Conservation (phyloP, 2,329 filamentous ascomycete genomes). For the Pseudogymnoascus sp. region DNA sequence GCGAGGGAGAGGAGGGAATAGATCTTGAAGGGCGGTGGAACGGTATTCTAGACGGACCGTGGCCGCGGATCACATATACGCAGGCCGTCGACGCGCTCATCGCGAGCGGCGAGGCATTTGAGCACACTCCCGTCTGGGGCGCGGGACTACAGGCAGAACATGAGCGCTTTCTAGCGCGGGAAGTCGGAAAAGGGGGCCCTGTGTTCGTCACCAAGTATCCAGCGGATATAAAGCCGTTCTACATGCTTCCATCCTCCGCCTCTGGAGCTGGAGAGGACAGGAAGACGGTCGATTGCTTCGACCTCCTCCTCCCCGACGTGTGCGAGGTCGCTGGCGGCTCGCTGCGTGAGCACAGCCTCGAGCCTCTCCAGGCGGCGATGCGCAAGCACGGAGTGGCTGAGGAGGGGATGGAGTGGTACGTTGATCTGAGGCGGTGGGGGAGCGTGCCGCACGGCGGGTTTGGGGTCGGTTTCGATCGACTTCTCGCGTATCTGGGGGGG, state of each 20-base stretch:
- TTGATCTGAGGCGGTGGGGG: constrained; percentile 61
- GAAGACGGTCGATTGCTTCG: constrained; percentile 63
- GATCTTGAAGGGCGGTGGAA: constrained; percentile 63
- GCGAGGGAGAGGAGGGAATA: constrained; percentile 24
- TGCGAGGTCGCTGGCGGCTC: constrained; percentile 64
- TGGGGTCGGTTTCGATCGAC: constrained; percentile 62
- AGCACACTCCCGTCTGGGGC: constrained; percentile 61
- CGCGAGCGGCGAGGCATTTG: constrained; percentile 52
- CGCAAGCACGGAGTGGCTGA: constrained; percentile 42
- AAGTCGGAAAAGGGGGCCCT: constrained; percentile 50
- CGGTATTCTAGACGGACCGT: constrained; percentile 50
- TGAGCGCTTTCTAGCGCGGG: constrained; percentile 74
- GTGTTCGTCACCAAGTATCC: constrained; percentile 94
- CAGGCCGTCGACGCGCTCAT: constrained; percentile 65
- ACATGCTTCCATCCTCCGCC: constrained; percentile 55
- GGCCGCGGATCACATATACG: constrained; percentile 78
- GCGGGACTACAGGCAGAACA: constrained; percentile 80
- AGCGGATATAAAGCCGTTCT: constrained; percentile 84
- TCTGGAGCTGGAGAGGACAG: constrained; percentile 2
- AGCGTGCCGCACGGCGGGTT: constrained; percentile 66
- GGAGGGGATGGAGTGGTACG: constrained; percentile 57
- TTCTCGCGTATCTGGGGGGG: constrained; percentile 58
- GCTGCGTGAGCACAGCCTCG: constrained; percentile 58
- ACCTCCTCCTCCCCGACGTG: constrained; percentile 60
- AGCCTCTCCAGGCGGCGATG: constrained; percentile 52